Evolutionary conservation across 768 basidiomycete species (phyloP), one percentile per base, ranked within the genome.

Genomic region (Lentinula sp.): DNA sequence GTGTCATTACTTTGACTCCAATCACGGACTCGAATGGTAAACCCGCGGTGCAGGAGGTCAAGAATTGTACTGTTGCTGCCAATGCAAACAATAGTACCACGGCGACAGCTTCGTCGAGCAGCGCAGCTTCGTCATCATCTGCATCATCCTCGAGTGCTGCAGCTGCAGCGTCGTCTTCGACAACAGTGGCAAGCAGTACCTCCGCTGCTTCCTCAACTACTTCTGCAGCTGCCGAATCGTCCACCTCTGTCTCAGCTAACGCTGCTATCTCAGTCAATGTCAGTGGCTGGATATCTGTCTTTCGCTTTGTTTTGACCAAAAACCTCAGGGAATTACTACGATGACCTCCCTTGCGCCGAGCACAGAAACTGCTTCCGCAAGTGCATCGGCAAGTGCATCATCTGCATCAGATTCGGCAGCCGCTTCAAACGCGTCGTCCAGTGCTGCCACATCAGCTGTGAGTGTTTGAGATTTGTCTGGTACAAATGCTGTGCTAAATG

Each of bases 101-200:
- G 5, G 43, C 51, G 35, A 63, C 49, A 52, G 58, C 54, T 57
- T 59, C 58, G 18, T 60, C 63, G 15, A 57, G 42, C 11, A 46
- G 46, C 40, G 40, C 61, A n/a, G n/a, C 53, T 16, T 59, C 58
- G 31, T 42, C 62, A 15, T 46, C 64, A 15, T 56, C 64, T 9
- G 62, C 46, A 48, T 39, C 48, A 23, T 62, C 65, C 10, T 52
- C 65, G 28, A 53, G 65, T 28, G 46, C 59, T 46, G 62, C 1
- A 78, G 84, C 45, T 84, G 89, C 37, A 89, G 84, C 83, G 75
- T 94, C 4, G 84, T 89, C 21, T 74, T 93, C 13, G 84, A 93
- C 1, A 74, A 76, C 4, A 74, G 77, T 62, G 77, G 72, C 51
- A 74, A 40, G 32, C 52, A 10, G 39, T 11, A 28, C 60, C 13